Evolutionary conservation across 1,284 basidiomycete genomes (phyloP).

Genomic region (Ustilago esculenta): DNA sequence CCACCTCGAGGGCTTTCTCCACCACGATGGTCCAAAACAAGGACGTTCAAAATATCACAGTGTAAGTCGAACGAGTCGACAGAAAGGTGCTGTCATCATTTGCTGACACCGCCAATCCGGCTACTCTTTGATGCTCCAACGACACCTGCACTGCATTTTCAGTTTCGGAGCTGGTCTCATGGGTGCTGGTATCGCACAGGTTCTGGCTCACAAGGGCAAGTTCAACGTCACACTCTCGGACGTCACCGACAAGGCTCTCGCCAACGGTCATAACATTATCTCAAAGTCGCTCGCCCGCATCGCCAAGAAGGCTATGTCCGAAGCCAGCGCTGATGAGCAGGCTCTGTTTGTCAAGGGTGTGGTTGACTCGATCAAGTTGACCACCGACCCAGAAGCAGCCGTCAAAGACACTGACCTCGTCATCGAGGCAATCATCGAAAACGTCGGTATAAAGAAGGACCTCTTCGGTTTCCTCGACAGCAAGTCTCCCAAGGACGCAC

Average conservation of each 20-base stretch:
- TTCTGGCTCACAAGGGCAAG: conserved; percentile 64
- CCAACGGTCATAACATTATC: conserved; percentile 72
- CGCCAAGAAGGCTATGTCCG: conserved; percentile 70
- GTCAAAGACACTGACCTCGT: conserved; percentile 71
- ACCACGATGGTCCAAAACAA: conserved; percentile 52
- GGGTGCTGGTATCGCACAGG: conserved; percentile 66
- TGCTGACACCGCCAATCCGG: neutral
- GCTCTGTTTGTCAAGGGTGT: conserved; percentile 66
- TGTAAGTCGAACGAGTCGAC: conserved; percentile 52
- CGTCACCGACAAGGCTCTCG: conserved; percentile 67
- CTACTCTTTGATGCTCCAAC: too few relatives aligned
- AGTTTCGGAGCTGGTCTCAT: conserved; percentile 66
- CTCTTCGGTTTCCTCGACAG: conserved; percentile 71
- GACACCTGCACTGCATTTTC: neutral
- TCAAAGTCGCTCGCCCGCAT: conserved; percentile 71
- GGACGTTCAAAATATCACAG: conserved; percentile 66
- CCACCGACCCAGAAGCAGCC: conserved; percentile 70
- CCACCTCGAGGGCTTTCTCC: conserved; percentile 47
- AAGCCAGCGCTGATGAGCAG: conserved; percentile 69
- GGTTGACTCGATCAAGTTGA: conserved; percentile 70
- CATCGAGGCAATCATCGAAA: conserved; percentile 74
- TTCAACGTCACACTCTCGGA: conserved; percentile 68
- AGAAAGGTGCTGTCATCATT: too few relatives aligned
- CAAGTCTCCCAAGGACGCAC: conserved; percentile 69
- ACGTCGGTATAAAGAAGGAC: conserved; percentile 72